Percentiles rank a stretch among this genome's conserved stretches.
Evolutionary conservation across 2,329 filamentous ascomycete genomes (phyloP).

Genomic region (Drechslera avenae): DNA sequence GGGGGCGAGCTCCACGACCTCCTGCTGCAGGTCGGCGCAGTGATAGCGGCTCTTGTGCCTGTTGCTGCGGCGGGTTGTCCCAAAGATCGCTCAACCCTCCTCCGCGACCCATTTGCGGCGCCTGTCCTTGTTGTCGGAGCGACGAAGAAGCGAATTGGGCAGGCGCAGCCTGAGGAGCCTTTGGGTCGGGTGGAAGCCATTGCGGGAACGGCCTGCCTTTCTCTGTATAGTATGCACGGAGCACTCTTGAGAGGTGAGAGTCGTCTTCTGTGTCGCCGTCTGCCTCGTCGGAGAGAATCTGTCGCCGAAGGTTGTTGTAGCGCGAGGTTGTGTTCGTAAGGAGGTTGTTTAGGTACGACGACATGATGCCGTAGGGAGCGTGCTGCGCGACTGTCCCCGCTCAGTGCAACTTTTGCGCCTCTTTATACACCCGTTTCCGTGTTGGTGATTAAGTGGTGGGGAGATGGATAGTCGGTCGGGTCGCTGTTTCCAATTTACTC

Average conservation of each 20-base stretch:
- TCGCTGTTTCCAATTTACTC: constrained; percentile 21
- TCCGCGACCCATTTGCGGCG: constrained; percentile 37
- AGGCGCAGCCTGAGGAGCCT: constrained; percentile 60
- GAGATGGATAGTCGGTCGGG: constrained; percentile 8
- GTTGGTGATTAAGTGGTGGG: constrained; percentile 9
- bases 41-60: constrained; percentile 49
- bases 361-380: constrained; percentile 38
- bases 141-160: constrained; percentile 58
- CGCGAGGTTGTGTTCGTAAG: constrained; percentile 62
- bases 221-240: constrained; percentile 90
- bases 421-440: constrained; percentile 5
- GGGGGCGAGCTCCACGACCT: constrained; percentile 40
- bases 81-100: constrained; percentile 65
- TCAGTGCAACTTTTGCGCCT: background rate
- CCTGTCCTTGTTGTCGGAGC: constrained; percentile 41
- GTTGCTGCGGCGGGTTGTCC: constrained; percentile 53
- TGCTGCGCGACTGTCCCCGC: background rate
- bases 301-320: constrained; percentile 64
- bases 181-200: constrained; percentile 93
- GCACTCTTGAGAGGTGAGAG: constrained; percentile 90
- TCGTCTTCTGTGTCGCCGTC: constrained; percentile 74
- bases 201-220: constrained; percentile 79
- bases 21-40: constrained; percentile 53
- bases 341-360: constrained; percentile 80
- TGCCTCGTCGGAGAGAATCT: constrained; percentile 67